These are phyloP conservation scores for Fagopyrum homotropicum DNA, from an alignment of 148 eudicot genomes.

Conservation along the genomic window DNA sequence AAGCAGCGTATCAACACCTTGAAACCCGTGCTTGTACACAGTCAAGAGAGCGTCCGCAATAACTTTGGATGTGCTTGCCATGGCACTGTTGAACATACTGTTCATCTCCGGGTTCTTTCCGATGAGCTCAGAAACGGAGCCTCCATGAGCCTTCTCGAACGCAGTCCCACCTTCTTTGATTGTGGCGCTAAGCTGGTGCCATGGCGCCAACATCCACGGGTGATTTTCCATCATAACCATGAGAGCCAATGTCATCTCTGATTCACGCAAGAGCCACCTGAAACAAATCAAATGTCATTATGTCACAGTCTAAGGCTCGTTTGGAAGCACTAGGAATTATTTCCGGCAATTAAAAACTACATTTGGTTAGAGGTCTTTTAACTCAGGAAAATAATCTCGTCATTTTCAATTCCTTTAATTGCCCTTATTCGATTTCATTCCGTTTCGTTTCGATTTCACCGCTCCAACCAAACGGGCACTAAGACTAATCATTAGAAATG, in stretches of 20 bases:
- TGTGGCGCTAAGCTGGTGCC: slow-evolving; percentile 21
- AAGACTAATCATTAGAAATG: too few relatives aligned
- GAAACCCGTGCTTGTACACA: slow-evolving; percentile 32
- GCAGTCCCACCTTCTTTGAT: slow-evolving; percentile 28
- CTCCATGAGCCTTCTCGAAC: slow-evolving; percentile 30
- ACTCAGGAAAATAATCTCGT: too few relatives aligned
- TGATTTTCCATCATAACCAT: slow-evolving; percentile 22
- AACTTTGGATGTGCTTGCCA: slow-evolving; percentile 35
- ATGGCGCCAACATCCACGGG: slow-evolving; percentile 15
- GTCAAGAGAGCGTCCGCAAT: slow-evolving; percentile 17
- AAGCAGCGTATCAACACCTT: slow-evolving; percentile 24
- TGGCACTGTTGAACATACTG: slow-evolving; percentile 32
- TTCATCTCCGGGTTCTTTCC: slow-evolving; percentile 22
- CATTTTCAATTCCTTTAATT: too few relatives aligned
- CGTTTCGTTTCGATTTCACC: too few relatives aligned
- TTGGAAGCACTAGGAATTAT: too few relatives aligned
- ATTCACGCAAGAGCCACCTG: slow-evolving; percentile 20
- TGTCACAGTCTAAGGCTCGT: too few relatives aligned
- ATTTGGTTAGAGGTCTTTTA: too few relatives aligned
- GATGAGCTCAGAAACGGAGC: slow-evolving; percentile 29
- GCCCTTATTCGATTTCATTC: too few relatives aligned
- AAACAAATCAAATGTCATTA: too few relatives aligned
- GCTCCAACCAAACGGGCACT: too few relatives aligned
- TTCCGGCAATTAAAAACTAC: too few relatives aligned
- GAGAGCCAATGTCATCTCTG: slow-evolving; percentile 29